phyloP scores from a whole-genome alignment of 2,329 filamentous ascomycete genomes.

The Apiospora arundinis region DNA sequence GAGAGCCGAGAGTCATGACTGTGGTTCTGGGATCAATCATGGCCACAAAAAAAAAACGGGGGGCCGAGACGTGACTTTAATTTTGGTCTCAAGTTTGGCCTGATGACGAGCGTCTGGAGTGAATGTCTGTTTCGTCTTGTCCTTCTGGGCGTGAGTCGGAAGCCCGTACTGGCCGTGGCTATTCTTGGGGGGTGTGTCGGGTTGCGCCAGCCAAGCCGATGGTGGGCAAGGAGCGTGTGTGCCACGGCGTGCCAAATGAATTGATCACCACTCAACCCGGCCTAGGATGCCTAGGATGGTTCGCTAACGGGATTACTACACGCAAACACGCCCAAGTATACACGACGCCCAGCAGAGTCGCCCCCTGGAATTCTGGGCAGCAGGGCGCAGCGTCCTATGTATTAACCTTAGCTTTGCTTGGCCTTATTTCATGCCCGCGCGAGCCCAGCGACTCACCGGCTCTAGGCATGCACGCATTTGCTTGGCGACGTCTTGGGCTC shows the following conservation, averaged over 20 bases:
- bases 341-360: too few relatives aligned
- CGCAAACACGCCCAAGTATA: too few relatives aligned
- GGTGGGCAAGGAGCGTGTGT: not conserved
- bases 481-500: constrained; percentile 13
- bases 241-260: not conserved
- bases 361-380: not conserved
- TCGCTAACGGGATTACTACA: not conserved
- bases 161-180: not conserved
- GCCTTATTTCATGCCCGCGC: constrained; percentile 9
- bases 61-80: not conserved
- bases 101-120: not conserved
- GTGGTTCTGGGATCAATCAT: not conserved
- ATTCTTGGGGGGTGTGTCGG: not conserved
- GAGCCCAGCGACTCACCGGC: not conserved
- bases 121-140: not conserved
- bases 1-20: not conserved
- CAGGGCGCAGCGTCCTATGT: not conserved
- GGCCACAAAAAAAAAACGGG: not conserved
- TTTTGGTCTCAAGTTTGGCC: not conserved
- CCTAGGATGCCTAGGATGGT: not conserved
- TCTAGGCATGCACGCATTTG: not conserved
- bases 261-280: not conserved
- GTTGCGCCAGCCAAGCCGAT: not conserved
- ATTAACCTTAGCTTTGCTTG: constrained; percentile 7
- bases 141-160: not conserved